phyloP scores from a whole-genome alignment of 2,329 filamentous ascomycete genomes.

The Chaetomium strumarium region DNA sequence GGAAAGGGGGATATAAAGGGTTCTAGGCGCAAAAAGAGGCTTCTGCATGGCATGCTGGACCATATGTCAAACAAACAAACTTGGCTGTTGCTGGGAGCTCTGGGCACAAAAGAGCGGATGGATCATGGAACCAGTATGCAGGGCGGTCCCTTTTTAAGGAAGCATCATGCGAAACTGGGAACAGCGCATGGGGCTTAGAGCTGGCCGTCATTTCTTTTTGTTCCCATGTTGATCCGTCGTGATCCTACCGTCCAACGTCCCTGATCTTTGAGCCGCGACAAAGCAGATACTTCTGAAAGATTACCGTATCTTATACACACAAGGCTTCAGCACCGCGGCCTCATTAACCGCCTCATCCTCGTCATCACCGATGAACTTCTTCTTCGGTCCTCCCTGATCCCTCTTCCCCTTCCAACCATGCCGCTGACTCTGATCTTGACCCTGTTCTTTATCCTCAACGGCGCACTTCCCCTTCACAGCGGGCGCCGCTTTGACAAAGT shows the following conservation, averaged over 20 bases:
- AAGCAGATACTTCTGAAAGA: not conserved
- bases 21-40: not conserved
- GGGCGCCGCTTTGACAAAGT: conserved; percentile 77
- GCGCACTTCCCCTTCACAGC: conserved; percentile 73
- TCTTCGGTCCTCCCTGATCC: conserved; percentile 31
- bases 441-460: conserved; percentile 54
- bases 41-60: not conserved
- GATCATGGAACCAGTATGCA: too few species aligned
- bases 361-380: conserved; percentile 50
- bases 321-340: conserved; percentile 73
- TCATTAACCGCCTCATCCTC: conserved; percentile 58
- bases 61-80: not conserved
- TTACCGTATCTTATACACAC: conserved; percentile 87
- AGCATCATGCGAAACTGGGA: too few species aligned
- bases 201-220: too few species aligned
- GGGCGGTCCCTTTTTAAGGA: too few species aligned
- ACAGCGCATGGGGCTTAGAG: too few species aligned
- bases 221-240: too few species aligned
- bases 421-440: conserved; percentile 24
- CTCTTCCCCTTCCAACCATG: conserved; percentile 33
- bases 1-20: not conserved
- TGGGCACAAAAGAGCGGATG: not conserved
- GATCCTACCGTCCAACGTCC: too few species aligned
- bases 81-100: not conserved
- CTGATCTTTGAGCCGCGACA: too few species aligned